Evolutionary conservation across 1,139 yeast genomes (phyloP).

Genomic region (Debaryomyces coudertii): DNA sequence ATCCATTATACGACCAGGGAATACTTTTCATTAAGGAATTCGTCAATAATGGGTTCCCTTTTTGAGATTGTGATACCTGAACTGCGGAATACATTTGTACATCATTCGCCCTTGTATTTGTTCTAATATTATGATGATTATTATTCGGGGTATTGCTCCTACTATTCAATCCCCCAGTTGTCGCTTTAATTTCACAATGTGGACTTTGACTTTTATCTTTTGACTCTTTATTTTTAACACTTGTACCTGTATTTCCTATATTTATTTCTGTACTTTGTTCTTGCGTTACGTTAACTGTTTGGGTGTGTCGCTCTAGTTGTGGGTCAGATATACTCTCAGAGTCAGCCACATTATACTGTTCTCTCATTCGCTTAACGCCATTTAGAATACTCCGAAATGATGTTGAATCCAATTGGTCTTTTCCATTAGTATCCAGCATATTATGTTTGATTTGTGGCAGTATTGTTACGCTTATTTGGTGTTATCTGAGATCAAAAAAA

Average conservation of each 20-base stretch:
- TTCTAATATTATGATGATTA: not conserved
- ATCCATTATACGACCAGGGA: constrained; percentile 40
- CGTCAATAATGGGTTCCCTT: constrained; percentile 46
- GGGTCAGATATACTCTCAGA: not conserved
- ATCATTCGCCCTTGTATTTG: not conserved
- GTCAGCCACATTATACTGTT: constrained; percentile 25
- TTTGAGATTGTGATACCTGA: constrained; percentile 39
- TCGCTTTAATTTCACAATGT: not conserved
- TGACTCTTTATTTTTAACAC: not conserved
- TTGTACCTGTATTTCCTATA: not conserved
- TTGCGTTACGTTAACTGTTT: not conserved
- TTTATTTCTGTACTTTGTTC: not conserved
- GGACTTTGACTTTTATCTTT: not conserved
- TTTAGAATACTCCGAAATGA: constrained; percentile 68
- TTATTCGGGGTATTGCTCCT: not conserved
- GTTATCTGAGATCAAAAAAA: not conserved
- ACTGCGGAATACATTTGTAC: constrained; percentile 21
- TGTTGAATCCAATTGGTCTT: constrained; percentile 30
- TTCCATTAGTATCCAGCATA: constrained; percentile 1
- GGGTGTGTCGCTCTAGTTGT: not conserved
- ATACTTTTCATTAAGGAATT: constrained; percentile 42
- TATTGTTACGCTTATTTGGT: not conserved
- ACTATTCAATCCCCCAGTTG: not conserved
- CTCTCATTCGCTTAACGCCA: constrained; percentile 58
- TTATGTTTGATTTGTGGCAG: not conserved